Evolutionary conservation across 2,329 filamentous ascomycete genomes (phyloP).

Genomic region (Xylariaceae sp.): DNA sequence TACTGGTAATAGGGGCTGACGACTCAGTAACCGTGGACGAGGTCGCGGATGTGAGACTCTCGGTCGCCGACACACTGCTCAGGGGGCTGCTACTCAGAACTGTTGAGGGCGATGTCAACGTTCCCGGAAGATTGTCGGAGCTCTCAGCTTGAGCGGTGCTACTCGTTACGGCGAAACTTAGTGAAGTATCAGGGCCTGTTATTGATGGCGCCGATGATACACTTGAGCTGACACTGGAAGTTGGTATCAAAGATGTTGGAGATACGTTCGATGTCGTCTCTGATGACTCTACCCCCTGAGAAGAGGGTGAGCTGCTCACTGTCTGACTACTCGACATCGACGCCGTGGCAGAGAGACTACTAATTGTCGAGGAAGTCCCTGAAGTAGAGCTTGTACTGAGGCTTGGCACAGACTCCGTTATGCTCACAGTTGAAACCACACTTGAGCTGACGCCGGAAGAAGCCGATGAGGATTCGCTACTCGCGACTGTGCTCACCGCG

Average conservation of each 20-base stretch:
- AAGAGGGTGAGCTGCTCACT: not conserved
- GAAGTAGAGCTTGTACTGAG: not conserved
- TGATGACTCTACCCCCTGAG: not conserved
- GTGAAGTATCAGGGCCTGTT: not conserved
- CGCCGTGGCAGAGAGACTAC: not conserved
- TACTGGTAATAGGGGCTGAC: slow-evolving; percentile 14
- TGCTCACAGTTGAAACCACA: not conserved
- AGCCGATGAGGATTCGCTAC: not conserved
- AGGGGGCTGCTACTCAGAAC: slow-evolving; percentile 3
- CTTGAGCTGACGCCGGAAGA: not conserved
- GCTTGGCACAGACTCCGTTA: not conserved
- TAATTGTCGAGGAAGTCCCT: not conserved
- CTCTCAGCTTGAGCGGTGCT: not conserved
- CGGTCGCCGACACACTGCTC: slow-evolving; percentile 27
- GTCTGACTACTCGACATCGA: not conserved
- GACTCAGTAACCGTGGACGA: slow-evolving; percentile 8
- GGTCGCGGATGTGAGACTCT: slow-evolving; percentile 20
- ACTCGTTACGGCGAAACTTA: not conserved
- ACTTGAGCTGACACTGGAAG: not conserved
- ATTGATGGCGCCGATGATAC: not conserved
- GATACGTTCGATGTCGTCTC: slow-evolving; percentile 1
- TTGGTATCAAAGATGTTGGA: not conserved
- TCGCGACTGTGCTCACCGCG: not conserved
- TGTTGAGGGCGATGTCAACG: not conserved
- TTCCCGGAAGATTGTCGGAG: not conserved